phyloP scores from a whole-genome alignment of 345 rosid genomes.

The Crucihimalaya himalaica region DNA sequence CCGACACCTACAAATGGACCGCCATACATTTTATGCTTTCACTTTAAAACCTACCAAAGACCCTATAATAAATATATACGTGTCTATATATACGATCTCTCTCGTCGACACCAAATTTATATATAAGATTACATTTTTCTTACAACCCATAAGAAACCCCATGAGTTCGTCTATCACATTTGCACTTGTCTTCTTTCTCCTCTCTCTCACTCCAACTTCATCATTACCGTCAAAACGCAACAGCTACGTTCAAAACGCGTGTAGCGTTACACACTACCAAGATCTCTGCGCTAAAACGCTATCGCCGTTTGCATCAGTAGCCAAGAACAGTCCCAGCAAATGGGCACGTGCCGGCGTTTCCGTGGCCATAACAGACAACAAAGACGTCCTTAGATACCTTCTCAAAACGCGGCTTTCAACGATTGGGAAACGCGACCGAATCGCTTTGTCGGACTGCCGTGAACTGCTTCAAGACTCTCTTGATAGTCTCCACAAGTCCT shows the following conservation, averaged over 20 bases:
- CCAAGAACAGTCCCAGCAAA: constrained; percentile 62
- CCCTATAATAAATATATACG: not conserved
- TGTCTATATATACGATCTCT: constrained; percentile 31
- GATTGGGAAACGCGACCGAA: constrained; percentile 46
- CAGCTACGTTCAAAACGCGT: constrained; percentile 63
- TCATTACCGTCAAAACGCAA: constrained; percentile 19
- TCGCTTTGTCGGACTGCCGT: constrained; percentile 71
- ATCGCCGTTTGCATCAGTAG: constrained; percentile 57
- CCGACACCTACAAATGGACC: constrained; percentile 33
- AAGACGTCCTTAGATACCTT: constrained; percentile 48
- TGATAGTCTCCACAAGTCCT: constrained; percentile 67
- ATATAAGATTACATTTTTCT: not conserved
- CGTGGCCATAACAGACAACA: constrained; percentile 61
- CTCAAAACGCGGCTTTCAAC: constrained; percentile 27
- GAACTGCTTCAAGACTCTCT: constrained; percentile 57
- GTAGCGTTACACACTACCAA: constrained; percentile 70
- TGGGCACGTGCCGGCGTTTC: constrained; percentile 94
- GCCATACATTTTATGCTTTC: constrained; percentile 20
- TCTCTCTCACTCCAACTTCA: constrained; percentile 23
- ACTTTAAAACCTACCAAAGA: constrained; percentile 12
- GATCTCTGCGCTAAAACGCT: constrained; percentile 63
- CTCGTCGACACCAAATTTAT: not conserved
- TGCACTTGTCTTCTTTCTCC: constrained; percentile 38
- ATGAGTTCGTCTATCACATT: constrained; percentile 29
- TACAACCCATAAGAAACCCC: not conserved